Base-by-base conservation (phyloP, 257 asterid species). In the Jacaranda mimosifolia region DNA sequence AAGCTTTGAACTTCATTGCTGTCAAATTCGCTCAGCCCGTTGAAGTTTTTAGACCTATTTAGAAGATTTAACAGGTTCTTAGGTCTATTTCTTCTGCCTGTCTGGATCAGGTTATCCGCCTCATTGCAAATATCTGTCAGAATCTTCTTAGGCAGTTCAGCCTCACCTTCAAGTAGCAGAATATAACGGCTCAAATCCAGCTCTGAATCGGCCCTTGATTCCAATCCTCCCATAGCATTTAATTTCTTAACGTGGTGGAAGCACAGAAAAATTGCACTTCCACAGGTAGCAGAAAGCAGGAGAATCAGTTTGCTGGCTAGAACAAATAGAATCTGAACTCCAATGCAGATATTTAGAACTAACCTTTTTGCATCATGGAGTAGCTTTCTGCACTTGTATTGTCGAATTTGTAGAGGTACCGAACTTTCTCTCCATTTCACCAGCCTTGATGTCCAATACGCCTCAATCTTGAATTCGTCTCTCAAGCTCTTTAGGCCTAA, bases 361-460 rank as follows among this genome's bases (percentile, higher is more conserved):
- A 58, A 39, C 12, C 68, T 32, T 60, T 48, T 60, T 7, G 42
- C 35, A 43, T 3, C 45, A 46, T 73, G 70, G 21, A 73, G 17
- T 21, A 60, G 26, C 43, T 73, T 60, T 35, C 36, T 45, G 17
- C 32, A 48, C 15, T 11, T 48, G 53, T 48, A 9, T 15, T 48
- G 53, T 48, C 4, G 53, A 7, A 48, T 48, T 42, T 32, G 45
- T 18, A 56, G 53, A 40, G 46, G 58, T 5, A 66, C 14, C 4
- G 74, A 46, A 9, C 70, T 77, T 3, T 69, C 63, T 49, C 49
- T 77, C 81, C 81, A 77, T 7, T 77, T 69, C 58, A 43, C 32
- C 21, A 77, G 45, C 45, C n/a, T 35, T 42, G 17, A 63, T 10
- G 32, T 72, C 77, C 40, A 72, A 6, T 72, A 55, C 2, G 26